Evolutionary conservation across 768 basidiomycete species (phyloP).

Genomic region (Russula compacta): DNA sequence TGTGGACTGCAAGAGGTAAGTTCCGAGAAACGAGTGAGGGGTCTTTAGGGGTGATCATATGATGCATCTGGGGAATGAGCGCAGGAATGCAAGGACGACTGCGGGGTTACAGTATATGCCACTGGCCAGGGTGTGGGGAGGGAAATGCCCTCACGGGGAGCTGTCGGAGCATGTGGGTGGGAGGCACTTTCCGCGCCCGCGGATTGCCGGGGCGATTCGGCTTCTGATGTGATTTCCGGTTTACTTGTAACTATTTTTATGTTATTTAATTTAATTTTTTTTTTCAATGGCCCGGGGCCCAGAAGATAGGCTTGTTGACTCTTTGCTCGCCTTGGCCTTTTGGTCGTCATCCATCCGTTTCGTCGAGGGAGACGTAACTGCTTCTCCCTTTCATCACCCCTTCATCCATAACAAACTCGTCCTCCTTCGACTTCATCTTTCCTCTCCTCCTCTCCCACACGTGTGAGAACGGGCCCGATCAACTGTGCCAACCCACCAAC

Average conservation of each 20-base stretch:
- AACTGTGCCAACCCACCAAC: background rate
- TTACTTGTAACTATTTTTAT: background rate
- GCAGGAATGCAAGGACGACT: background rate
- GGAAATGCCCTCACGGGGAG: background rate
- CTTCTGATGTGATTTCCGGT: background rate
- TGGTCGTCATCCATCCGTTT: slow-evolving; percentile 9
- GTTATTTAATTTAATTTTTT: background rate
- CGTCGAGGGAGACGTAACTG: background rate
- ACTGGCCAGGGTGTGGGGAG: background rate
- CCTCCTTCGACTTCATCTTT: background rate
- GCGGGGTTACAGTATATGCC: background rate
- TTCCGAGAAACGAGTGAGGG: background rate
- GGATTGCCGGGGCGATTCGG: slow-evolving; percentile 1
- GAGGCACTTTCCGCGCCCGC: background rate
- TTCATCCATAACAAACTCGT: background rate
- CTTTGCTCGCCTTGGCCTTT: background rate
- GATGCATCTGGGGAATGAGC: slow-evolving; percentile 11
- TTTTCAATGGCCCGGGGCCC: background rate
- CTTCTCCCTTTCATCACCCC: slow-evolving; percentile 7
- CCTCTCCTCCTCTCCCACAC: background rate
- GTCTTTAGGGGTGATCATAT: slow-evolving; percentile 4
- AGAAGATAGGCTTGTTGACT: background rate
- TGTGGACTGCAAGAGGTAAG: background rate
- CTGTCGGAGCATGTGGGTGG: background rate
- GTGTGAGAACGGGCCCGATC: background rate